phyloP scores from a whole-genome alignment of 371 early-diverging fungal species.

The Rhizopus delemar region DNA sequence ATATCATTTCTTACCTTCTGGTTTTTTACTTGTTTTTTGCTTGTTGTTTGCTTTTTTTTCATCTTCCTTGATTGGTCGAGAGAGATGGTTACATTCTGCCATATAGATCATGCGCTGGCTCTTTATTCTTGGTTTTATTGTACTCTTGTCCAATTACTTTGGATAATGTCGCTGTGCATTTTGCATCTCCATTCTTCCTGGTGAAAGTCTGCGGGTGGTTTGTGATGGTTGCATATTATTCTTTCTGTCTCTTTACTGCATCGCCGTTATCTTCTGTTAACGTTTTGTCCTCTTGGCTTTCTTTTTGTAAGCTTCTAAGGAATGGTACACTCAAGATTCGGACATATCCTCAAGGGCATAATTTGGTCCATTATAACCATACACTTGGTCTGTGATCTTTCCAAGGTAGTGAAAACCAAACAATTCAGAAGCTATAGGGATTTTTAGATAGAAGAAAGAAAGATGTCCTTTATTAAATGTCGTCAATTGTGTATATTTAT shows the following conservation, averaged over 20 bases:
- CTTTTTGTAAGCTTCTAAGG: slow-evolving; percentile 7
- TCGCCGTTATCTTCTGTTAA: slow-evolving; percentile 9
- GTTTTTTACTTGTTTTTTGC: neutral
- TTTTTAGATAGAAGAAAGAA: neutral
- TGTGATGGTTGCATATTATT: slow-evolving; percentile 12
- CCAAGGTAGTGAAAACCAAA: too few species aligned
- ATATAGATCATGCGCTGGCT: slow-evolving; percentile 8
- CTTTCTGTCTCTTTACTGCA: slow-evolving; percentile 13
- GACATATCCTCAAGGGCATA: slow-evolving; percentile 12
- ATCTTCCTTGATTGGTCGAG: slow-evolving; percentile 7
- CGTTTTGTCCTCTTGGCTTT: slow-evolving; percentile 7
- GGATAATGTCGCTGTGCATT: slow-evolving; percentile 8
- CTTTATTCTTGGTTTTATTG: slow-evolving; percentile 11
- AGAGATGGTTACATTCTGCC: slow-evolving; percentile 3
- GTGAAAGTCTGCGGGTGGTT: slow-evolving; percentile 10
- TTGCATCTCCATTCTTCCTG: slow-evolving; percentile 11
- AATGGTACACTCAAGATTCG: slow-evolving; percentile 13
- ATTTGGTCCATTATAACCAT: slow-evolving; percentile 11
- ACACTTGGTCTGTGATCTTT: slow-evolving; percentile 12
- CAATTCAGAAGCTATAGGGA: neutral
- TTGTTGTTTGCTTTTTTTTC: slow-evolving; percentile 4
- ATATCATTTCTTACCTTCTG: neutral
- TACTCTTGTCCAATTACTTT: slow-evolving; percentile 6
- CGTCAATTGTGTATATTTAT: neutral
- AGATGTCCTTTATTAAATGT: neutral